phyloP scores from a whole-genome alignment of 495 filamentous ascomycete species.

The Viridothelium virens region DNA sequence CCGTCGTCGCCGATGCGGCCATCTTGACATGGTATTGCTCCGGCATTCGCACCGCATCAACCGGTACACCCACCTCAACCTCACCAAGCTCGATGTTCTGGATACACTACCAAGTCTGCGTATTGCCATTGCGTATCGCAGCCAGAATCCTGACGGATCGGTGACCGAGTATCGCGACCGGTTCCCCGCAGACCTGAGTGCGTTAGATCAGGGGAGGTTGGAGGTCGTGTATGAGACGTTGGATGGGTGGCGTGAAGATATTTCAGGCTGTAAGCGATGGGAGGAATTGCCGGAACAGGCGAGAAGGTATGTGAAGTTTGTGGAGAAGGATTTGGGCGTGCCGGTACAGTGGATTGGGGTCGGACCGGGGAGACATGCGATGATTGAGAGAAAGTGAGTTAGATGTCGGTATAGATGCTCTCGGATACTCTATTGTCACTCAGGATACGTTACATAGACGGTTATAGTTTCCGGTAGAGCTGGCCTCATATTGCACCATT shows the following conservation, averaged over 20 bases:
- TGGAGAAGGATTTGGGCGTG: conserved; percentile 67
- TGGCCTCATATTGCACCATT: too few species aligned
- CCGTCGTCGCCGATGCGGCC: conserved; percentile 74
- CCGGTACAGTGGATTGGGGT: conserved; percentile 71
- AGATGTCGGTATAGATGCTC: too few species aligned
- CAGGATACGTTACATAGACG: too few species aligned
- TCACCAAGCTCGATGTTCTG: conserved; percentile 84
- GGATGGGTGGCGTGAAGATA: conserved; percentile 69
- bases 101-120: conserved; percentile 76
- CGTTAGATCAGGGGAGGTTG: conserved; percentile 47
- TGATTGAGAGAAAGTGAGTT: conserved; percentile 43
- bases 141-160: conserved; percentile 46
- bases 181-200: conserved; percentile 64
- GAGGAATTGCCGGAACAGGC: conserved; percentile 69
- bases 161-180: conserved; percentile 21
- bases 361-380: conserved; percentile 63
- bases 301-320: conserved; percentile 64
- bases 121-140: conserved; percentile 64
- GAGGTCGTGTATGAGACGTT: conserved; percentile 64
- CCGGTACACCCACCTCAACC: conserved; percentile 53
- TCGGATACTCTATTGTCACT: too few species aligned
- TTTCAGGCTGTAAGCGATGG: conserved; percentile 52
- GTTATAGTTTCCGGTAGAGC: too few species aligned
- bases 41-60: conserved; percentile 52
- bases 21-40: conserved; percentile 82